Evolutionary conservation across 2,329 filamentous ascomycete genomes (phyloP), one percentile per base, ranked within the genome.

Genomic region (Aschersonia sp.): DNA sequence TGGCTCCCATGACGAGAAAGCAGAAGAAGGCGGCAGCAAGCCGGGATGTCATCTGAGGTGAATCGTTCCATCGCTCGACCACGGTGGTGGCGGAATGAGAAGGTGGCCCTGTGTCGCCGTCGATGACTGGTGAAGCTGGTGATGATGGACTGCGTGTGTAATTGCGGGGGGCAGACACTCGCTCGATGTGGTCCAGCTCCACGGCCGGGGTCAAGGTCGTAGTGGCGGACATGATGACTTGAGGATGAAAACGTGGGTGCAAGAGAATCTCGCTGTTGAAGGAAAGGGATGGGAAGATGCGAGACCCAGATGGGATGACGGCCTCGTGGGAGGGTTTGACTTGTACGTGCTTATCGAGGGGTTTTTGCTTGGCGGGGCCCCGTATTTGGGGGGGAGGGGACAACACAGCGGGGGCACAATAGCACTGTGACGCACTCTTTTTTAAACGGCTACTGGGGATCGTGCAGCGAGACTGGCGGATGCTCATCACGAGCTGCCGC

Each of bases 1-100:
- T 79, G 7, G 73, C 69, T 0, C 78, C 78, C 58, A 77, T 73
- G 1, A 77, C 70, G 4, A 77, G 55, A 51, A 82, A 76, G 5
- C 70, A 72, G 65, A 70, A 78, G 59, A 80, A 80, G 0, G 74
- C 71, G 0, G 77, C 69, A 2, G 66, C 61, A 1, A 77, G 64
- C 7, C 72, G 69, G 52, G 65, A 63, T 3, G 69, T 62, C 50
- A 77, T 80, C 2, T 60, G 59, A 9, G 61, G 67, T 44, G 75
- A 69, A 52, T 66, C 61, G 53, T 71, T 77, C 77, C 66, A 74
- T 51, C 61, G 65, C 56, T 74, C 58, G n/a, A 40, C 20, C 9
- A 38, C 49, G n/a, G 35, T 12, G 5, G 40, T 31, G 4, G 51
- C 45, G 20, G 48, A 46, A 30, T 35, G 9, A 3, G 44, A 30